These are phyloP conservation scores for Rhodotorula sp. DNA, from an alignment of 1,284 basidiomycete genomes.

Conservation along the genomic window DNA sequence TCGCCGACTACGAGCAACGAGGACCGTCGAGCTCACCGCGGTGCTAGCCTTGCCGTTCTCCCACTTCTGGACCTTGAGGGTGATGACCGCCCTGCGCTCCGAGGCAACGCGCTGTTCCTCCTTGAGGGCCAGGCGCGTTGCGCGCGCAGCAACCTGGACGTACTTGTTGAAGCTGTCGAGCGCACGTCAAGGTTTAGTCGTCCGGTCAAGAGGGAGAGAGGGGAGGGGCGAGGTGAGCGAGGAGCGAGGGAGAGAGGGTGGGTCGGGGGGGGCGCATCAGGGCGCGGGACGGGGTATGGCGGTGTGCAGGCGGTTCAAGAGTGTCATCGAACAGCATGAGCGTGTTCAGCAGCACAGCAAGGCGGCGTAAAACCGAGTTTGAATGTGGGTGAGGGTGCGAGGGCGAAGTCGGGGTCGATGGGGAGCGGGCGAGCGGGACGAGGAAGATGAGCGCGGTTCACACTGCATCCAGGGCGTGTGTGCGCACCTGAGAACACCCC, in stretches of 20 bases:
- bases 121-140: conserved; percentile 51
- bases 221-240: neutral
- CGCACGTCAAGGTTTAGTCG: neutral
- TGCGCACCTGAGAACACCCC: conserved; percentile 31
- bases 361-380: neutral
- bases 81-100: conserved; percentile 49
- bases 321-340: neutral
- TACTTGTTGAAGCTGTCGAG: conserved; percentile 52
- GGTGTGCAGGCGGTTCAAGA: neutral
- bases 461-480: neutral
- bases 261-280: neutral
- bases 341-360: neutral
- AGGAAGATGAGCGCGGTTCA: neutral
- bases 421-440: neutral
- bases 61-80: conserved; percentile 52
- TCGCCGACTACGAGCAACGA: neutral
- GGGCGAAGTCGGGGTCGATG: neutral
- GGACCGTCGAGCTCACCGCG: conserved; percentile 7
- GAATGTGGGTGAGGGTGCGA: neutral
- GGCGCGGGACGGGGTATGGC: neutral
- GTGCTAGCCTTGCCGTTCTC: conserved; percentile 46
- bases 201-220: neutral
- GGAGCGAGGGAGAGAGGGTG: neutral
- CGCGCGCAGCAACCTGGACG: conserved; percentile 49
- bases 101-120: conserved; percentile 50